Conservation (phyloP, 305 asterid genomes). For the Rubia peregrina region DNA sequence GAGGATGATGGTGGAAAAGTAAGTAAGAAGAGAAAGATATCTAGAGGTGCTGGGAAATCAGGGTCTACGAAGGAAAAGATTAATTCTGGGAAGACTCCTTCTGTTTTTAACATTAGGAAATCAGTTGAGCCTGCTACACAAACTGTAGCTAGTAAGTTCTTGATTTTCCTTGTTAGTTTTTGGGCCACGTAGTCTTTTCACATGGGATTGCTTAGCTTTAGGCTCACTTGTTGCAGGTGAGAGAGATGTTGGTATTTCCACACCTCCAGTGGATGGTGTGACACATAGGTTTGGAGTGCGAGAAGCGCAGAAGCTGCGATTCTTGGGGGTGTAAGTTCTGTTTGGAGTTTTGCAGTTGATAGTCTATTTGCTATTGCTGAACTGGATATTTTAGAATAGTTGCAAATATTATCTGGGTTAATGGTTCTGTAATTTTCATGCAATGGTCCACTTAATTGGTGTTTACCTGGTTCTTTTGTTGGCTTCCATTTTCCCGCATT, state of each 20-base stretch:
- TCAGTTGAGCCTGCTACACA: constrained; percentile 25
- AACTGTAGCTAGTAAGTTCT: constrained; percentile 47
- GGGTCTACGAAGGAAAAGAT: constrained; percentile 45
- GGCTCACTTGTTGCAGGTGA: constrained; percentile 37
- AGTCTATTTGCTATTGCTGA: not conserved
- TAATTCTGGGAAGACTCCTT: constrained; percentile 26
- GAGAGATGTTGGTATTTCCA: constrained; percentile 35
- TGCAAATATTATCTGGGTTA: not conserved
- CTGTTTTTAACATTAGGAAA: constrained; percentile 25
- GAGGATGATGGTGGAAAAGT: constrained; percentile 32
- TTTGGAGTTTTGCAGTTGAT: constrained; percentile 5
- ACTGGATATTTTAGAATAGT: not conserved
- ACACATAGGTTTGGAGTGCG: constrained; percentile 67
- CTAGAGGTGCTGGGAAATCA: constrained; percentile 29
- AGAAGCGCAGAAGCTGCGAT: constrained; percentile 55
- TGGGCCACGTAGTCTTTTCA: not conserved
- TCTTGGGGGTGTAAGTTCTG: constrained; percentile 70
- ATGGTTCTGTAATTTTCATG: not conserved
- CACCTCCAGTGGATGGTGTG: constrained; percentile 36
- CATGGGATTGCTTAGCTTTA: not conserved
- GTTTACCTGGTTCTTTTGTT: not conserved
- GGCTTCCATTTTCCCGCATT: not conserved
- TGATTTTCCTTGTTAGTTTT: not conserved
- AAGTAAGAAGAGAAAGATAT: constrained; percentile 42
- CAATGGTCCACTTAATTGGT: not conserved